Evolutionary conservation across 305 asterid genomes (phyloP).

Genomic region (Fraxinus floribunda): DNA sequence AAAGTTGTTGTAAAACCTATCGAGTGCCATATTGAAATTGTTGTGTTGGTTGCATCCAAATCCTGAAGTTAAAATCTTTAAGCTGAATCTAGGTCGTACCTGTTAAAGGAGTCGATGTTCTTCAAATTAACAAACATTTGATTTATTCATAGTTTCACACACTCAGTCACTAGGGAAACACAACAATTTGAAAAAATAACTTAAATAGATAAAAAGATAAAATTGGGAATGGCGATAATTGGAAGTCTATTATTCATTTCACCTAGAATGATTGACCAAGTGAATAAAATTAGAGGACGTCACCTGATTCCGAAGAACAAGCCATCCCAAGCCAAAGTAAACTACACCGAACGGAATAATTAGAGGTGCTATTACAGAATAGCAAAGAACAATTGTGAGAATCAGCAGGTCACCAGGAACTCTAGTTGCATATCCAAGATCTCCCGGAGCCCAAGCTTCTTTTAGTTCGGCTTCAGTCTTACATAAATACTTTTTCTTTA

Average conservation of each 20-base stretch:
- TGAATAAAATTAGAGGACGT: neutral
- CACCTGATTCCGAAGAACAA: conserved; percentile 86
- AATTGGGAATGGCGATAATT: neutral
- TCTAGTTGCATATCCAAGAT: conserved; percentile 73
- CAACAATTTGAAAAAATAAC: neutral
- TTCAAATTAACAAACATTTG: neutral
- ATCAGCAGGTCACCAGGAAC: conserved; percentile 76
- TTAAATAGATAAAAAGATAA: neutral
- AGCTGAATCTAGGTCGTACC: neutral
- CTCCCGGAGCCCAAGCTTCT: conserved; percentile 91
- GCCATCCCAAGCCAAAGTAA: conserved; percentile 93
- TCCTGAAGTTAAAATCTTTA: neutral
- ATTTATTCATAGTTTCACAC: neutral
- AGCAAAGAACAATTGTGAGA: conserved; percentile 67
- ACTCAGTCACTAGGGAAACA: neutral
- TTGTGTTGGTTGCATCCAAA: neutral
- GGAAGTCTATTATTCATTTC: neutral
- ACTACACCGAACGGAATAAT: conserved; percentile 74
- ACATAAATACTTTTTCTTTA: conserved; percentile 77
- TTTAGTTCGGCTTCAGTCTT: conserved; percentile 76
- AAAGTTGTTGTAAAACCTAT: neutral
- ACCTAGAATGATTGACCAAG: neutral
- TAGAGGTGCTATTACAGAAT: conserved; percentile 80
- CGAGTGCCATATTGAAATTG: neutral
- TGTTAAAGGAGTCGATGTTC: neutral